Evolutionary conservation across 352 stramenopile genomes (phyloP).

Genomic region (Phytophthora multivora): DNA sequence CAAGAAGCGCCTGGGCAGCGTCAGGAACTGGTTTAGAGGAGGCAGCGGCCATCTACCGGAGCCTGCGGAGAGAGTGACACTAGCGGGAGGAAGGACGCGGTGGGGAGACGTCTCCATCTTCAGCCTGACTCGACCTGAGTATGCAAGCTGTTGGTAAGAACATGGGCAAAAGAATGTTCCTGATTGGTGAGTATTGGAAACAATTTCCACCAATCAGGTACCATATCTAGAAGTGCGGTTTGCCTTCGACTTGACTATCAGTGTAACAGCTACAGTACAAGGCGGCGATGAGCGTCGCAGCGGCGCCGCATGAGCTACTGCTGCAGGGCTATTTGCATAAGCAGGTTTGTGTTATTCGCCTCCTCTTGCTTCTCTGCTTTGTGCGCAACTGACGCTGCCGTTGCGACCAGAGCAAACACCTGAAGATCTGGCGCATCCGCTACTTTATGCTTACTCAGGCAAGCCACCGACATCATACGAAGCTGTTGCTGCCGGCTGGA

Average conservation of each 20-base stretch:
- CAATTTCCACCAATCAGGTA: too few relatives aligned
- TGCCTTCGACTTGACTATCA: conserved; percentile 3
- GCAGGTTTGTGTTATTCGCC: conserved; percentile 37
- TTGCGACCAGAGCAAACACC: conserved; percentile 69
- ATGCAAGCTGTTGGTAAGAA: not conserved
- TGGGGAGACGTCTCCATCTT: conserved; percentile 24
- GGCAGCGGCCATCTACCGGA: conserved; percentile 24
- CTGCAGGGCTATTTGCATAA: conserved; percentile 89
- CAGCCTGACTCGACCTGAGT: not conserved
- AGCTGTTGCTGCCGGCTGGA: not conserved
- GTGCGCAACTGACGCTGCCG: conserved; percentile 2
- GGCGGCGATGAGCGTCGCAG: conserved; percentile 47
- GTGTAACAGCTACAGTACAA: conserved; percentile 7
- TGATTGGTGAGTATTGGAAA: not conserved
- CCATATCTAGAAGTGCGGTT: not conserved
- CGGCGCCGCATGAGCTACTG: conserved; percentile 50
- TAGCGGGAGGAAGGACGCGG: conserved; percentile 1
- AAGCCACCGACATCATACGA: conserved; percentile 4
- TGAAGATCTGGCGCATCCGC: conserved; percentile 88
- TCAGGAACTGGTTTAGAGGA: conserved; percentile 44
- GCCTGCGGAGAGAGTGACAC: conserved; percentile 5
- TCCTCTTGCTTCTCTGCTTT: not conserved
- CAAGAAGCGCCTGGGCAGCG: conserved; percentile 29
- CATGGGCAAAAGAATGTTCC: not conserved
- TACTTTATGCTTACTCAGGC: conserved; percentile 86